Conservation (phyloP, 2,329 filamentous ascomycete species). For the Aspergillus sp. region DNA sequence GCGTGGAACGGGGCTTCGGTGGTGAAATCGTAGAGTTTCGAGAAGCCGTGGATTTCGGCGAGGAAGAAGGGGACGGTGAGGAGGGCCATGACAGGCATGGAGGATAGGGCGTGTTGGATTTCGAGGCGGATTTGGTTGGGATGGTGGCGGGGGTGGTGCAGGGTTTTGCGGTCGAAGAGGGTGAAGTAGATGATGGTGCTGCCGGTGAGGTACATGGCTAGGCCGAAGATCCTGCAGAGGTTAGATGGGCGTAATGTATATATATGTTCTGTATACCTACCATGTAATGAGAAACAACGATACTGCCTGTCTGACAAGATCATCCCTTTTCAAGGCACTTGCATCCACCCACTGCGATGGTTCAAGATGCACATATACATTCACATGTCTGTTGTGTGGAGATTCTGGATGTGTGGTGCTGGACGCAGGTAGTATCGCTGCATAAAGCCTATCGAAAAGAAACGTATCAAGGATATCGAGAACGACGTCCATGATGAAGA, state of each 20-base stretch:
- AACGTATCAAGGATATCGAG: constrained; percentile 16
- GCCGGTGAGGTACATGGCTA: constrained; percentile 77
- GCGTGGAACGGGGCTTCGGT: constrained; percentile 67
- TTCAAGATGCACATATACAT: constrained; percentile 16
- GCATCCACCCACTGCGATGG: constrained; percentile 21
- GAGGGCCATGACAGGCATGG: constrained; percentile 76
- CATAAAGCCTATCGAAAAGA: constrained; percentile 15
- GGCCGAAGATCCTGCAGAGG: constrained; percentile 69
- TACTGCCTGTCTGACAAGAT: constrained; percentile 18
- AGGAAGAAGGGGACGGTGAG: constrained; percentile 79
- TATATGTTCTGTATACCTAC: constrained; percentile 7
- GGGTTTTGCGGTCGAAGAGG: constrained; percentile 83
- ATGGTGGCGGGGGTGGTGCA: constrained; percentile 85
- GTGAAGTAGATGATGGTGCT: constrained; percentile 77
- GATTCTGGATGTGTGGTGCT: too few species aligned
- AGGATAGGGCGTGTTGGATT: constrained; percentile 67
- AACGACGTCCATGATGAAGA: constrained; percentile 12
- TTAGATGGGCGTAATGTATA: not conserved
- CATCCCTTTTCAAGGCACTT: constrained; percentile 25
- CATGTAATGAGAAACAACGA: constrained; percentile 23
- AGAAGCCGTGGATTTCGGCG: constrained; percentile 74
- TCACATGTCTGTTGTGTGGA: too few species aligned
- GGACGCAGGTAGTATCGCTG: constrained; percentile 7
- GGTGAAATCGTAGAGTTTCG: constrained; percentile 75
- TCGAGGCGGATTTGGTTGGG: constrained; percentile 86